Evolutionary conservation across 495 filamentous ascomycete species (phyloP).

Genomic region (Cercophora scortea): DNA sequence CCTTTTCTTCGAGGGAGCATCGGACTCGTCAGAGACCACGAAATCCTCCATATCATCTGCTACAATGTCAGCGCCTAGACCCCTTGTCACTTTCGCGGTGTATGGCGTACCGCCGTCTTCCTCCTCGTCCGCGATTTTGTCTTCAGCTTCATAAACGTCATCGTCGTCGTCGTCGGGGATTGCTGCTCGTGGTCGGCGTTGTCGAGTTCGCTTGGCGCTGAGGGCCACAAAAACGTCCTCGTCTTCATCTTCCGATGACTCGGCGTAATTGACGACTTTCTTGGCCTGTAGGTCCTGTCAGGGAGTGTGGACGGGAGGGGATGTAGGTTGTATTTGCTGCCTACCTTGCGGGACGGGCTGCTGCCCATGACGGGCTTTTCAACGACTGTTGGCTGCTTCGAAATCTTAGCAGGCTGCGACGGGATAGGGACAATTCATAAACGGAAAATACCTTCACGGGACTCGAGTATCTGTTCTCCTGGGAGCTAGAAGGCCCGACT

Average conservation of each 20-base stretch:
- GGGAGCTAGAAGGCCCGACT: slow-evolving; percentile 47
- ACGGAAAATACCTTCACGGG: slow-evolving; percentile 38
- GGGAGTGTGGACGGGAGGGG: not conserved
- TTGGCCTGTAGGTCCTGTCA: slow-evolving; percentile 31
- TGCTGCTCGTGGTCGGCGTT: slow-evolving; percentile 23
- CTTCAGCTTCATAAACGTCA: slow-evolving; percentile 52
- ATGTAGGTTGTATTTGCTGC: not conserved
- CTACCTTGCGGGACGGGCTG: slow-evolving; percentile 57
- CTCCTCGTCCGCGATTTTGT: slow-evolving; percentile 51
- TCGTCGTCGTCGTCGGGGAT: slow-evolving; percentile 46
- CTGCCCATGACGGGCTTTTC: slow-evolving; percentile 26
- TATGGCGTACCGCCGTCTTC: slow-evolving; percentile 35
- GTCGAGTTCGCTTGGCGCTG: slow-evolving; percentile 22
- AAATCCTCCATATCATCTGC: slow-evolving; percentile 75
- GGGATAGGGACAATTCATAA: slow-evolving; percentile 10
- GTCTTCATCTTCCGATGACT: slow-evolving; percentile 55
- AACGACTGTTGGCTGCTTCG: slow-evolving; percentile 18
- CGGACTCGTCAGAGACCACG: slow-evolving; percentile 80
- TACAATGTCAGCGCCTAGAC: not conserved
- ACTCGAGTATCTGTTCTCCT: slow-evolving; percentile 39
- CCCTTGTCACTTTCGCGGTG: not conserved
- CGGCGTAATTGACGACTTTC: slow-evolving; percentile 56
- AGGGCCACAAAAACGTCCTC: slow-evolving; percentile 48
- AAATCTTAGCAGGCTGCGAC: slow-evolving; percentile 19
- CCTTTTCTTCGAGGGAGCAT: slow-evolving; percentile 55